Evolutionary conservation across 108 stramenopile genomes (phyloP).

Genomic region (Cyclostephanos tholiformis): DNA sequence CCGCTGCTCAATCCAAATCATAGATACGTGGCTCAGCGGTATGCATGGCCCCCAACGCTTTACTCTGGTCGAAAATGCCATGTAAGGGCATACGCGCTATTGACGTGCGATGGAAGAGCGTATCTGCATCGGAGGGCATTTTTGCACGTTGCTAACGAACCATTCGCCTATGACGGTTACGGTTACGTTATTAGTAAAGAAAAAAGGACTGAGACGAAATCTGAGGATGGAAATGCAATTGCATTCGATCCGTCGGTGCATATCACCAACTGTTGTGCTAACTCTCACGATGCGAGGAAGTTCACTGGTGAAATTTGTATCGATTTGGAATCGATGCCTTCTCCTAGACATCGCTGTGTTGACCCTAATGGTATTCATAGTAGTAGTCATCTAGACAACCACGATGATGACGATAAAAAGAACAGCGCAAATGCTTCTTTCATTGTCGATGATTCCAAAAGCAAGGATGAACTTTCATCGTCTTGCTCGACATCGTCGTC

Average conservation of each 20-base stretch:
- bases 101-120: slow-evolving; percentile 71
- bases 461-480: slow-evolving; percentile 4
- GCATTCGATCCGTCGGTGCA: slow-evolving; percentile 62
- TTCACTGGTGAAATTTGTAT: slow-evolving; percentile 89
- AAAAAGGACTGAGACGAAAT: slow-evolving; percentile 2
- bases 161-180: slow-evolving; percentile 39
- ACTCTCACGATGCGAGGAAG: slow-evolving; percentile 68
- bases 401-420: background rate
- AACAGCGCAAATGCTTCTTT: background rate
- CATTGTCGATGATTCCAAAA: background rate
- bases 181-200: background rate
- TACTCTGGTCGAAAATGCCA: slow-evolving; percentile 75
- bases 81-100: slow-evolving; percentile 75
- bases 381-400: background rate
- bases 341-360: background rate
- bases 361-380: background rate
- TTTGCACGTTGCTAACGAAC: slow-evolving; percentile 86
- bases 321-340: slow-evolving; percentile 40
- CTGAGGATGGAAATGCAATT: slow-evolving; percentile 16
- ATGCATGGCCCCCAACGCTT: slow-evolving; percentile 80
- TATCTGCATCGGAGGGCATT: slow-evolving; percentile 77
- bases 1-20: slow-evolving; percentile 52
- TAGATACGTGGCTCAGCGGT: slow-evolving; percentile 75
- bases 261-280: slow-evolving; percentile 90
- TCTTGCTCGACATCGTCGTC: slow-evolving; percentile 13